Evolutionary conservation across 108 stramenopile species (phyloP).

Genomic region (Nitzschia putrida): DNA sequence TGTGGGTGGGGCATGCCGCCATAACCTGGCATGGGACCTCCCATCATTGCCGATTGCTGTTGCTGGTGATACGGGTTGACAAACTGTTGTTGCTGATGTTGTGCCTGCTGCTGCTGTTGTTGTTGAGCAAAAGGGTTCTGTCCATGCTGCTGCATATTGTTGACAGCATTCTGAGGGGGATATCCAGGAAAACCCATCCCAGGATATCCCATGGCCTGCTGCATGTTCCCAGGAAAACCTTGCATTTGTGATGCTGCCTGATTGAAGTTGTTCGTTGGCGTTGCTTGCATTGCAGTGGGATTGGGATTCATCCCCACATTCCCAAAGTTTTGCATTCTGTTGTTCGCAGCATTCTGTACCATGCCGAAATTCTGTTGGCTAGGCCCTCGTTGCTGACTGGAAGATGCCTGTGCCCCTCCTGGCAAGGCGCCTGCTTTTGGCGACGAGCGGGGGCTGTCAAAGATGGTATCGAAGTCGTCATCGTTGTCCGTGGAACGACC

Average conservation of each 20-base stretch:
- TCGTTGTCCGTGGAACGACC: background rate
- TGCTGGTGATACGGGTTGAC: background rate
- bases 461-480: background rate
- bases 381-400: too few relatives aligned
- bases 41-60: conserved; percentile 5
- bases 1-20: too few relatives aligned
- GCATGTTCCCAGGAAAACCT: background rate
- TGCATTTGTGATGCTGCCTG: background rate
- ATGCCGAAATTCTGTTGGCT: background rate
- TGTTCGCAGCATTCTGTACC: background rate
- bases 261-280: background rate
- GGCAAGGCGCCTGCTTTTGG: background rate
- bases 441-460: background rate
- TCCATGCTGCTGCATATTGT: conserved; percentile 5
- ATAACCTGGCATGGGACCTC: background rate
- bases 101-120: conserved; percentile 16
- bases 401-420: background rate
- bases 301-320: background rate
- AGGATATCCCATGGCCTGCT: background rate
- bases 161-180: background rate
- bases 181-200: background rate
- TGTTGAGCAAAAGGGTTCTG: background rate
- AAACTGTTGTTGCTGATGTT: conserved; percentile 14
- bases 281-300: background rate
- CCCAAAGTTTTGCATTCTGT: background rate